Conservation (phyloP, 306 rosid genomes). For the Cucurbita moschata region DNA sequence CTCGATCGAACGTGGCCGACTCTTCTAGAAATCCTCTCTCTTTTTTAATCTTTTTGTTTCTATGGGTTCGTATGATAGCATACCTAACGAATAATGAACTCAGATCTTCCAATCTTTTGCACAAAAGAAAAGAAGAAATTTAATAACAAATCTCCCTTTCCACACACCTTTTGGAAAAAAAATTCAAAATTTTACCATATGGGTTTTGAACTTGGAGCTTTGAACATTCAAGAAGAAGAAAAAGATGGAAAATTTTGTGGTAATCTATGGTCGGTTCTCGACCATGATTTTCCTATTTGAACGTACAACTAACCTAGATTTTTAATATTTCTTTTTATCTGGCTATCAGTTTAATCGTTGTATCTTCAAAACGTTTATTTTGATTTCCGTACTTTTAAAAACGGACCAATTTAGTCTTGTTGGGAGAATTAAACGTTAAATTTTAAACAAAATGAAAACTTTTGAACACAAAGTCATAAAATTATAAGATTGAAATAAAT, state of each 20-base stretch:
- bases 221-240: background rate
- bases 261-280: no score
- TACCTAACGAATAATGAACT: conserved; percentile 39
- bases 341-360: no score
- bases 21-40: conserved; percentile 53
- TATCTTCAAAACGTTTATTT: no score
- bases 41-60: conserved; percentile 13
- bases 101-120: conserved; percentile 16
- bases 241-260: background rate
- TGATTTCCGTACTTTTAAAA: no score
- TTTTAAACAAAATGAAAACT: no score
- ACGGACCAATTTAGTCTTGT: background rate
- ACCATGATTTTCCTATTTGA: background rate
- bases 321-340: background rate
- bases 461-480: no score
- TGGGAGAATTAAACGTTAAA: background rate
- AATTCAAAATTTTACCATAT: background rate
- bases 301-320: background rate
- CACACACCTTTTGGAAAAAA: background rate
- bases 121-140: background rate
- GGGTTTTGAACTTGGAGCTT: background rate
- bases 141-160: background rate
- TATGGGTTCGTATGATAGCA: conserved; percentile 20
- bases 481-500: no score
- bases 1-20: background rate